Percentiles rank a stretch among this genome's conserved stretches.
These are phyloP conservation scores for Diaporthe ampelina DNA, from an alignment of 2,329 filamentous ascomycete genomes.

Conservation along the genomic window DNA sequence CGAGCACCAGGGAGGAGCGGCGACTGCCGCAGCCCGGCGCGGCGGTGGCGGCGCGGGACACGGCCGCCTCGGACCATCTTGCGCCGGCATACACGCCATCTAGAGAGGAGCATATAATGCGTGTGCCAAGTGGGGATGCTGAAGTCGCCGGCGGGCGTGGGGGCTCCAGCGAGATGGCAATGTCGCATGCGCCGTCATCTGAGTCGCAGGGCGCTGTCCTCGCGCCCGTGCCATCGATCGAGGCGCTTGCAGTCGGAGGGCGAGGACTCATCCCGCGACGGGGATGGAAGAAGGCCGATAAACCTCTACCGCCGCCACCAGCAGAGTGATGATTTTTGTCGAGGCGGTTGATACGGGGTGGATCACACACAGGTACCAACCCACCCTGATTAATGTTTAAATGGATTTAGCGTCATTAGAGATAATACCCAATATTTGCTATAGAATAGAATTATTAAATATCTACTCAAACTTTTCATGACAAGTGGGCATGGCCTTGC, in stretches of 20 bases:
- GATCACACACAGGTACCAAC: not conserved
- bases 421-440: constrained; percentile 3
- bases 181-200: not conserved
- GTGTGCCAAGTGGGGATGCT: not conserved
- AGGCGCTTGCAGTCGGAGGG: constrained; percentile 1
- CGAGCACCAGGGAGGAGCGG: not conserved
- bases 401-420: not conserved
- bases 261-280: not conserved
- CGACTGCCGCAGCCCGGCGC: not conserved
- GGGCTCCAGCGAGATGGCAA: not conserved
- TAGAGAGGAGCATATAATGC: not conserved
- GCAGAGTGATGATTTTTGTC: not conserved
- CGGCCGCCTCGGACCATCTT: no score
- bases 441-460: not conserved
- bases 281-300: not conserved
- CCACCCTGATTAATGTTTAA: not conserved
- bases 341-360: not conserved
- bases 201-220: not conserved
- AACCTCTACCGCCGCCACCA: not conserved
- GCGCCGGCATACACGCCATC: constrained; percentile 5
- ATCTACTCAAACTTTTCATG: not conserved
- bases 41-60: not conserved
- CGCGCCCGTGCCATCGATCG: not conserved
- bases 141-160: not conserved
- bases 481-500: not conserved